Evolutionary conservation across 192 early-diverging fungal genomes (phyloP).

Genomic region (Spinellus fusiger): DNA sequence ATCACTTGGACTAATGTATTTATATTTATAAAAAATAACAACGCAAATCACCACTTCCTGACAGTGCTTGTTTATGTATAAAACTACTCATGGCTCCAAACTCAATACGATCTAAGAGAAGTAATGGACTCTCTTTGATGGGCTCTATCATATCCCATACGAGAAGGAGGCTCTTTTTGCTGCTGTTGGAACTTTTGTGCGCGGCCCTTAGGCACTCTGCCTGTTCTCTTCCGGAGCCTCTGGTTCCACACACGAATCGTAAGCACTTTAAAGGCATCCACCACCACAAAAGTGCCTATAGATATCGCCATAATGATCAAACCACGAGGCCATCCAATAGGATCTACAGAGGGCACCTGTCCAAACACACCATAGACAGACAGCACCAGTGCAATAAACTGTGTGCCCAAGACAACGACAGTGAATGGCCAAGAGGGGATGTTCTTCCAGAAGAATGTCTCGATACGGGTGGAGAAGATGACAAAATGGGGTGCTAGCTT

Average conservation of each 20-base stretch:
- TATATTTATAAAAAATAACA: too few relatives aligned
- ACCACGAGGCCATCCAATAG: conserved; percentile 43
- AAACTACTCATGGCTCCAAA: too few relatives aligned
- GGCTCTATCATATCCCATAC: conserved; percentile 23
- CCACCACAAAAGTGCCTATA: conserved; percentile 46
- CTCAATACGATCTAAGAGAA: conserved; percentile 24
- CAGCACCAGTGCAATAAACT: conserved; percentile 59
- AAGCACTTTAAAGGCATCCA: conserved; percentile 62
- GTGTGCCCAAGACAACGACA: conserved; percentile 56
- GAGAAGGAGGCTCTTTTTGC: conserved; percentile 17
- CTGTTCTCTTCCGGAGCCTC: not conserved
- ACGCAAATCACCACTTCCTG: too few relatives aligned
- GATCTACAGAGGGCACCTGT: conserved; percentile 16
- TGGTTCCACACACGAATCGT: conserved; percentile 6
- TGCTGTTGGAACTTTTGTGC: not conserved
- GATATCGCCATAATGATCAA: conserved; percentile 49
- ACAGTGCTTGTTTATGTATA: too few relatives aligned
- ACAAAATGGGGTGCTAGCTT: conserved; percentile 62
- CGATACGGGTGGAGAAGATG: conserved; percentile 65
- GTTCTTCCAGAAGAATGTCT: conserved; percentile 58
- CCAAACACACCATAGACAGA: conserved; percentile 44
- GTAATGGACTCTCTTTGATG: conserved; percentile 15
- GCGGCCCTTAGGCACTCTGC: not conserved
- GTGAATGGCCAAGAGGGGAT: conserved; percentile 53
- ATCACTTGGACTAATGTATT: too few relatives aligned